phyloP scores from a whole-genome alignment of 305 asterid genomes.

The Solanum aculeatissimum region DNA sequence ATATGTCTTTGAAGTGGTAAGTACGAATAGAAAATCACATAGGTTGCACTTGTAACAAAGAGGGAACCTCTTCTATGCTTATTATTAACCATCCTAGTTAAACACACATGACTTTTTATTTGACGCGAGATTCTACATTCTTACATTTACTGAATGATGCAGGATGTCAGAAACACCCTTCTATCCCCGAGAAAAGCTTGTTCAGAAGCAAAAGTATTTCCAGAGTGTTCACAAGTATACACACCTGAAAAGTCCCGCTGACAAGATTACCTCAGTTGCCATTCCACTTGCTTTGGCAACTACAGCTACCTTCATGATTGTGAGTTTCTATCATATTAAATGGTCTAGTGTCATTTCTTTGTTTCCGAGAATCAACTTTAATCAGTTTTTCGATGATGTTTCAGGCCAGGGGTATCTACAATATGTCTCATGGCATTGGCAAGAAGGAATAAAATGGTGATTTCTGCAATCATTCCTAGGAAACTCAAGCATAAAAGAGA shows the following conservation, averaged over 20 bases:
- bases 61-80: neutral
- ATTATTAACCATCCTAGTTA: neutral
- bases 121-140: neutral
- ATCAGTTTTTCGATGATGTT: neutral
- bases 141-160: slow-evolving; percentile 6
- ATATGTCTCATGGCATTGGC: slow-evolving; percentile 70
- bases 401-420: slow-evolving; percentile 74
- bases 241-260: slow-evolving; percentile 49
- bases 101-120: neutral
- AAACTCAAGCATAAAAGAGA: neutral
- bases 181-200: slow-evolving; percentile 65
- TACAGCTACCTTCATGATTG: slow-evolving; percentile 41
- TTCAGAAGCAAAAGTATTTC: slow-evolving; percentile 48
- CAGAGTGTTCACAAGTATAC: slow-evolving; percentile 67
- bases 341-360: neutral
- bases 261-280: slow-evolving; percentile 71
- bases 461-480: neutral
- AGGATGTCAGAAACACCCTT: slow-evolving; percentile 78
- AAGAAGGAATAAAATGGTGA: slow-evolving; percentile 43
- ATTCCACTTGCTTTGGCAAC: slow-evolving; percentile 65
- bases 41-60: neutral
- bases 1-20: neutral
- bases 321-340: slow-evolving; percentile 21
- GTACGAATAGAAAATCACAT: neutral
- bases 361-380: neutral